A percentile compares a stretch with the other conserved stretches of the same genome.
Evolutionary conservation across 805 yeast species (phyloP).

Genomic region (Yarrowia sp.): DNA sequence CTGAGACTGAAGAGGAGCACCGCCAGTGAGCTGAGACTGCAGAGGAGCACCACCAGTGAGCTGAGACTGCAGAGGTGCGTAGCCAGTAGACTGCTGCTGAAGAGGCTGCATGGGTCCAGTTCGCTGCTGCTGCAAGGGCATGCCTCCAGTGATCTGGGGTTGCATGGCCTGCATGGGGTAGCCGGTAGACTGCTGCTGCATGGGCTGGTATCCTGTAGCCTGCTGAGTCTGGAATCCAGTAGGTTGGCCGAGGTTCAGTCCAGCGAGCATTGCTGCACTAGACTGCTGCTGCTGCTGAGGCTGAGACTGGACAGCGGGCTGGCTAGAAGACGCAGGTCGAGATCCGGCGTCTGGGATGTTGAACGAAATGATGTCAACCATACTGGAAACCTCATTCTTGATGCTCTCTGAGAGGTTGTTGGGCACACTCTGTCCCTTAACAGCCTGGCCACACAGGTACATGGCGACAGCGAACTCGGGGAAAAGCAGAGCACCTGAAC

Average conservation of each 20-base stretch:
- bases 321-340: background rate
- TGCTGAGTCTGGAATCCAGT: constrained; percentile 14
- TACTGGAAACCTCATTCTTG: constrained; percentile 78
- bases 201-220: constrained; percentile 31
- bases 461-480: constrained; percentile 94
- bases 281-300: constrained; percentile 28
- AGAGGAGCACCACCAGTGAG: constrained; percentile 39
- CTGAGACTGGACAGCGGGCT: background rate
- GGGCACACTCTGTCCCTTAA: constrained; percentile 79
- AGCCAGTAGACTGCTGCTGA: constrained; percentile 42
- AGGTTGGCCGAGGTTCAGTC: background rate
- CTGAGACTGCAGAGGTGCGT: constrained; percentile 37
- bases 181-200: constrained; percentile 37
- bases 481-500: constrained; percentile 77
- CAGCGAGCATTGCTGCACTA: constrained; percentile 28
- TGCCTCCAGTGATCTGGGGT: constrained; percentile 39
- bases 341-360: constrained; percentile 54
- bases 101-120: constrained; percentile 35
- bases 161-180: constrained; percentile 37
- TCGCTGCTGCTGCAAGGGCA: constrained; percentile 33
- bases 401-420: constrained; percentile 64
- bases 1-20: constrained; percentile 37
- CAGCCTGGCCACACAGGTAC: constrained; percentile 74
- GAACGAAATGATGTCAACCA: constrained; percentile 84
- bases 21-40: constrained; percentile 41